These are phyloP conservation scores for Linnemannia hyalina DNA, from an alignment of 192 early-diverging fungal genomes.

Conservation along the genomic window DNA sequence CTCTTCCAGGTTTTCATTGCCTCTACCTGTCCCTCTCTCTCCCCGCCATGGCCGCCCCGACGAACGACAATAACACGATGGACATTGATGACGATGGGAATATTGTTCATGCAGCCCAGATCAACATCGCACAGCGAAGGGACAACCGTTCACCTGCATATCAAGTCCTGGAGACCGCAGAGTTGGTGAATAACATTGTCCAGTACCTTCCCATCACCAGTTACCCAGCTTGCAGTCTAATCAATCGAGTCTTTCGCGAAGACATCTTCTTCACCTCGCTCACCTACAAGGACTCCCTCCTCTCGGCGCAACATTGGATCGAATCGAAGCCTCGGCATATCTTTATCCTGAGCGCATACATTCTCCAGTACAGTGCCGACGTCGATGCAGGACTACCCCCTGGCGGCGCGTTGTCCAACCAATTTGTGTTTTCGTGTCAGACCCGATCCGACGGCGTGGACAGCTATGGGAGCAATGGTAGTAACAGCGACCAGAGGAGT, in stretches of 20 bases:
- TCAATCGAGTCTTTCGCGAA: slow-evolving; percentile 2
- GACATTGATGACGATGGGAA: slow-evolving; percentile 4
- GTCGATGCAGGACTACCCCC: background rate
- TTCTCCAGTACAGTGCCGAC: slow-evolving; percentile 21
- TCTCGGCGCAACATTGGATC: background rate
- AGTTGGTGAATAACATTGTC: background rate
- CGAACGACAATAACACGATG: background rate
- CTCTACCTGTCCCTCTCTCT: background rate
- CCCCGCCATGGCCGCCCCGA: slow-evolving; percentile 2
- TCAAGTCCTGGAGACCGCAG: background rate
- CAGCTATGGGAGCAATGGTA: slow-evolving; percentile 11
- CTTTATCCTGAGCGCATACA: slow-evolving; percentile 15
- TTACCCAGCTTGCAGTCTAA: background rate
- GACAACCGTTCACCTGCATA: background rate
- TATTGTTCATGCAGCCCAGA: background rate
- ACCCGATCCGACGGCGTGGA: slow-evolving; percentile 1
- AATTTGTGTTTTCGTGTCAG: slow-evolving; percentile 39
- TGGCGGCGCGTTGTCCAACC: background rate
- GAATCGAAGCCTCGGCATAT: background rate
- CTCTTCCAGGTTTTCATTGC: background rate
- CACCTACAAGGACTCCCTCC: background rate
- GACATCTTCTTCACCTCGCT: background rate
- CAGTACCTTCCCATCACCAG: background rate
- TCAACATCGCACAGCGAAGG: background rate
- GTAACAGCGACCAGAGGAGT: background rate